Base-by-base conservation (phyloP, 202 grass and related monocot genomes). In the Panicum virgatum region DNA sequence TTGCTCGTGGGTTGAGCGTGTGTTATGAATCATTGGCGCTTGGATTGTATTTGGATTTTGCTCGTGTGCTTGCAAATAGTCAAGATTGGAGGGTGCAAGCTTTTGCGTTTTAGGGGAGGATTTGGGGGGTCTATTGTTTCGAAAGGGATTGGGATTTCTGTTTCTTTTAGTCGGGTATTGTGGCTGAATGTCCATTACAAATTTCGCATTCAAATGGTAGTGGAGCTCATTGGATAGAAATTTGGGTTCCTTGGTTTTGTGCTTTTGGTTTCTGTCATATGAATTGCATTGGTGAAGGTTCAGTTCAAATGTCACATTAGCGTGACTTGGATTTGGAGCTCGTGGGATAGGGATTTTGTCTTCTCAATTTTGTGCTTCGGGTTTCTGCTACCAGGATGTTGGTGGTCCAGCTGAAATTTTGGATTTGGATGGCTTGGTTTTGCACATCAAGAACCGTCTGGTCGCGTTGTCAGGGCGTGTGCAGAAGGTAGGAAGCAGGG, bases 391-490 rank as follows among this genome's bases (percentile, higher is more conserved):
- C 38, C 26, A 19, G 29, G 26, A 70, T 46, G 65, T 57, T 54
- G 56, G 20, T 39, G 36, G 44, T 72, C 26, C 39, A 38, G 15
- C 60, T 52, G 65, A 82, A 72, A 69, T 50, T 82, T 81, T 7
- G 13, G 20, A 29, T 45, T 48, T 52, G 64, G 46, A 60, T 76
- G 70, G 36, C 23, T 63, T 26, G 20, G 63, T 45, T 85, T 81
- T 76, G 12, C 47, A 68, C 62, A 90, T 98, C 68, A 98, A 98
- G 88, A 93, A 87, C 69, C 88, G 92, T 19, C 82, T 98, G 82
- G 92, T 95, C 25, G 88, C 57, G 23, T 74, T 95, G 22, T 91
- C 90, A 80, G 92, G 90, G 5, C 90, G 92, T 38, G 96, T 98
- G 76, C 90, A 98, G 83, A 98, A 93, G 90, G 96, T 95, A 82